These are phyloP conservation scores for Talaromyces ruber DNA, from an alignment of 495 filamentous ascomycete genomes.

Conservation along the genomic window DNA sequence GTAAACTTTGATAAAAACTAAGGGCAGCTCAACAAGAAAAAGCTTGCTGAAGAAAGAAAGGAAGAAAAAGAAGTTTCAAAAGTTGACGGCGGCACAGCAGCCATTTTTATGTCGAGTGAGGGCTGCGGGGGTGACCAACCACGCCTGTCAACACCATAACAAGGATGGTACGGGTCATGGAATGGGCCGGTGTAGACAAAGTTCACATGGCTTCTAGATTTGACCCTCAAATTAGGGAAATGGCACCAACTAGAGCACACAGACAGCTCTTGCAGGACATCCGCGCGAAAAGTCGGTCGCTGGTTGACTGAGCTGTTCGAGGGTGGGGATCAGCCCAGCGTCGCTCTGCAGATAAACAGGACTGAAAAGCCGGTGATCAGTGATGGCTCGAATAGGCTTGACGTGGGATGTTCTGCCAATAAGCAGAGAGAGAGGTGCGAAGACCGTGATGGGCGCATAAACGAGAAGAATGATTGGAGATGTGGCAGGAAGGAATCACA, in stretches of 20 bases:
- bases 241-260: neutral
- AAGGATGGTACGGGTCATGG: neutral
- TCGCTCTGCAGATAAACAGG: constrained; percentile 4
- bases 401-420: neutral
- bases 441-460: constrained; percentile 5
- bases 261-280: neutral
- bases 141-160: neutral
- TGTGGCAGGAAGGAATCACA: neutral
- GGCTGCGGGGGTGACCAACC: constrained; percentile 2
- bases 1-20: constrained; percentile 39
- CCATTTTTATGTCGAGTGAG: constrained; percentile 17
- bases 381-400: neutral
- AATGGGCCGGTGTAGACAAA: neutral
- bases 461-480: neutral
- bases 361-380: neutral
- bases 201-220: constrained; percentile 3
- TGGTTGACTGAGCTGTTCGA: neutral
- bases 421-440: neutral
- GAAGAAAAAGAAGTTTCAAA: constrained; percentile 18
- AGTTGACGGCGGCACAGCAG: constrained; percentile 31
- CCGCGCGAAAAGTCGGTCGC: constrained; percentile 5
- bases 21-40: constrained; percentile 56
- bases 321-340: neutral
- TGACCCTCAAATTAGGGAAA: neutral
- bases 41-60: constrained; percentile 68